Evolutionary conservation across 192 early-diverging fungal species (phyloP).

Genomic region (Diversispora epigaea): DNA sequence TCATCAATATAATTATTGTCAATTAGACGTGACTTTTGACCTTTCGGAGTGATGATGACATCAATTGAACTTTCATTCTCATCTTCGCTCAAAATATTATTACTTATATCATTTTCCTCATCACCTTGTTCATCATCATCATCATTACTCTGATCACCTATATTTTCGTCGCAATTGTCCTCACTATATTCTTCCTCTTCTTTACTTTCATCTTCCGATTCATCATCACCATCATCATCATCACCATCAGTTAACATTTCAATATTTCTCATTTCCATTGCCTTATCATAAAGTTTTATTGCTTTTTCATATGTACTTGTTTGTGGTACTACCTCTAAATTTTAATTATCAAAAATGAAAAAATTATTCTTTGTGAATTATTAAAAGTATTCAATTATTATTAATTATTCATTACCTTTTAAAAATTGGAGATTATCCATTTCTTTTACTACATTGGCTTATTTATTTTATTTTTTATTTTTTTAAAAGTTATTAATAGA

Average conservation of each 20-base stretch:
- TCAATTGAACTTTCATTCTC: conserved; percentile 28
- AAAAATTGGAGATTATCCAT: conserved; percentile 41
- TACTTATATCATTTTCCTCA: neutral
- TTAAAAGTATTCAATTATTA: neutral
- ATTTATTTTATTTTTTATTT: neutral
- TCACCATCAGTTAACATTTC: neutral
- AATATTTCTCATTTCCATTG: neutral
- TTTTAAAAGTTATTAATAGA: neutral
- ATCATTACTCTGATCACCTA: neutral
- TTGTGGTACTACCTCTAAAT: neutral
- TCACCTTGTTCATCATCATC: neutral
- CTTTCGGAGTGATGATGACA: conserved; percentile 42
- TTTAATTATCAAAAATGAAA: neutral
- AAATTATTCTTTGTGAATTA: neutral
- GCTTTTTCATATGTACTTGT: neutral
- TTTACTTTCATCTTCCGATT: neutral
- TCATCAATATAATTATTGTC: conserved; percentile 39
- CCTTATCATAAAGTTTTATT: neutral
- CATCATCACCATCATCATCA: neutral
- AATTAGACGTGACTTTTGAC: conserved; percentile 41
- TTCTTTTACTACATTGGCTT: conserved; percentile 40
- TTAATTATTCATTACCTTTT: conserved; percentile 25
- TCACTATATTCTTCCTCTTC: neutral
- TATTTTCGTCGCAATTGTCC: neutral
- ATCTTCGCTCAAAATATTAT: conserved; percentile 46